phyloP scores from a whole-genome alignment of 306 rosid genomes.

The Pyrus betulifolia region DNA sequence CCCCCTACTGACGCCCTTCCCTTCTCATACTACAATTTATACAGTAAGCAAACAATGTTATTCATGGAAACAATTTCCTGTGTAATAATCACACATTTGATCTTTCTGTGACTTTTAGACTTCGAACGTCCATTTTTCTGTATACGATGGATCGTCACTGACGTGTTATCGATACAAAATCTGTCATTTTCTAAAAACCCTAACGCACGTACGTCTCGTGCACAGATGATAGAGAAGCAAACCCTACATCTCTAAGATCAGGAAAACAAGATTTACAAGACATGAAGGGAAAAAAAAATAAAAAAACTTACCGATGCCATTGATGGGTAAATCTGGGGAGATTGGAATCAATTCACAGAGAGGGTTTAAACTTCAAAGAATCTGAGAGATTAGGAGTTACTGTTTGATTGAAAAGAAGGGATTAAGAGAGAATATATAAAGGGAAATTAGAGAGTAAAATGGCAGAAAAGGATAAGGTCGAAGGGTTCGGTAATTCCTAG shows the following conservation, averaged over 20 bases:
- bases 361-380: not conserved
- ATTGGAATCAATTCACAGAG: not conserved
- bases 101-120: not conserved
- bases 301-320: constrained; percentile 17
- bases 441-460: not conserved
- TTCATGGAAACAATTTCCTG: not conserved
- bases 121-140: not conserved
- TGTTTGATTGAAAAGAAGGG: not conserved
- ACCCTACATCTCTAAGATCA: not conserved
- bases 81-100: not conserved
- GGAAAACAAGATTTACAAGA: not conserved
- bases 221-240: not conserved
- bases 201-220: not conserved
- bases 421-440: not conserved
- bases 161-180: not conserved
- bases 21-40: constrained; percentile 32
- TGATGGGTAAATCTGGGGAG: not conserved
- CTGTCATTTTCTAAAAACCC: not conserved
- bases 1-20: constrained; percentile 48
- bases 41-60: not conserved
- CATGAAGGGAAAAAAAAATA: not conserved
- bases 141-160: not conserved
- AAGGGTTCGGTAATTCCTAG: not conserved
- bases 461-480: not conserved
- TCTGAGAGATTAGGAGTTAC: not conserved